Percentiles rank a stretch among this genome's conserved stretches.
Conservation (phyloP, 371 early-diverging fungal genomes). For the Amoeboaphelidium protococcarum region DNA sequence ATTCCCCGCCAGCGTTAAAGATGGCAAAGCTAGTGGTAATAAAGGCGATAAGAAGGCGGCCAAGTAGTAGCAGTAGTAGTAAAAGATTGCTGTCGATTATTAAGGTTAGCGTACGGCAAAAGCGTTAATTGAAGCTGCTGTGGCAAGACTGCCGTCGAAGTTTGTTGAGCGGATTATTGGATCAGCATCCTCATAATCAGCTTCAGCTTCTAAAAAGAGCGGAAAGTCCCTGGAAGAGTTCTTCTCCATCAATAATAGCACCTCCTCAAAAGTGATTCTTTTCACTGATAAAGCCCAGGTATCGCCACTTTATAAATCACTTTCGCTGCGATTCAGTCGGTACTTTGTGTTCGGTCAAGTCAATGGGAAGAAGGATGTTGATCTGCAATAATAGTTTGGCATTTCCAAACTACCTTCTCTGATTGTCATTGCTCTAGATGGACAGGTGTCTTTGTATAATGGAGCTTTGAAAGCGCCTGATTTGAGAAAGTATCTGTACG, state of each 20-base stretch:
- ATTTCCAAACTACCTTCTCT: neutral
- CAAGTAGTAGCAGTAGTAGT: too few species aligned
- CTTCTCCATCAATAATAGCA: too few species aligned
- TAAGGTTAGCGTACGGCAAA: neutral
- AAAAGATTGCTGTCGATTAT: neutral
- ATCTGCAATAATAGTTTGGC: neutral
- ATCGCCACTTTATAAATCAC: constrained; percentile 51
- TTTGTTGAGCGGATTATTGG: neutral
- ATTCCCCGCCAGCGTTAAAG: constrained; percentile 17
- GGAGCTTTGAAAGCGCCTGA: too few species aligned
- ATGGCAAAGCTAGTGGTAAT: neutral
- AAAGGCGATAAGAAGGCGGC: too few species aligned
- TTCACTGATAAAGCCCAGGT: constrained; percentile 41
- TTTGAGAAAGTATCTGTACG: too few species aligned
- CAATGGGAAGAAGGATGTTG: constrained; percentile 6
- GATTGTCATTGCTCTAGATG: neutral
- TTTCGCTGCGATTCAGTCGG: constrained; percentile 41
- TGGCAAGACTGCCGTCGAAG: neutral
- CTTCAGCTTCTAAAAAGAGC: too few species aligned
- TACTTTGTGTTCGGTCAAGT: constrained; percentile 44
- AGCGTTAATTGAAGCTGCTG: neutral
- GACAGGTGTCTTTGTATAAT: too few species aligned
- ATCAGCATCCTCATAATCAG: too few species aligned
- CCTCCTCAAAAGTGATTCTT: constrained; percentile 33
- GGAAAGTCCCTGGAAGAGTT: too few species aligned